phyloP scores from a whole-genome alignment of 164 flowering plant genomes.

The Warburgia ugandensis region DNA sequence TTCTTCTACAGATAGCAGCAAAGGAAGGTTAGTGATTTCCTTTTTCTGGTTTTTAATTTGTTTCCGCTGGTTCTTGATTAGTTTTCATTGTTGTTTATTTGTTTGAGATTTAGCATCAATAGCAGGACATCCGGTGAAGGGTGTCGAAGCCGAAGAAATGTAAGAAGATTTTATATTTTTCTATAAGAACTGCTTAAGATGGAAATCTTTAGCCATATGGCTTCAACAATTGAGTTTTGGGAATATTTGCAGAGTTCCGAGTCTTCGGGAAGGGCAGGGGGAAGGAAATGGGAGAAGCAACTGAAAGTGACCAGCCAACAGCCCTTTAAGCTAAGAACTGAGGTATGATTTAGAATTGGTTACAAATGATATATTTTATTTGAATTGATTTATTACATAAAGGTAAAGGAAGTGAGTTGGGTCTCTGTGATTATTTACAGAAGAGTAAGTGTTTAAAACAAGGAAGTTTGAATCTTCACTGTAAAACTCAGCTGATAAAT shows the following conservation, averaged over 20 bases:
- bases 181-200: background rate
- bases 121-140: constrained; percentile 60
- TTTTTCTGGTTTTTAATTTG: constrained; percentile 3
- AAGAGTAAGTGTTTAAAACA: too few species aligned
- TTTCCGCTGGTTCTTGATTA: constrained; percentile 2
- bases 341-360: too few species aligned
- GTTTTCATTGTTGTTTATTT: background rate
- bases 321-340: constrained; percentile 90
- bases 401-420: too few species aligned
- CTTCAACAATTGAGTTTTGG: background rate
- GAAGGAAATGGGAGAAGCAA: constrained; percentile 60
- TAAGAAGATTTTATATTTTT: constrained; percentile 24
- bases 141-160: constrained; percentile 63
- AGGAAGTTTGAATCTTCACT: too few species aligned
- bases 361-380: too few species aligned
- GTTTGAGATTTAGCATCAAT: constrained; percentile 28
- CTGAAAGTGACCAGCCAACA: constrained; percentile 52
- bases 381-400: too few species aligned
- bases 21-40: constrained; percentile 48
- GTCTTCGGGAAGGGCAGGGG: constrained; percentile 48
- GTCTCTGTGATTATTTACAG: too few species aligned
- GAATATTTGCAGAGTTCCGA: constrained; percentile 71
- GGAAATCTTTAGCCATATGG: background rate
- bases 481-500: too few species aligned
- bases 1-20: constrained; percentile 60